Conservation (phyloP, 306 rosid genomes). For the Boehmeria nivea region DNA sequence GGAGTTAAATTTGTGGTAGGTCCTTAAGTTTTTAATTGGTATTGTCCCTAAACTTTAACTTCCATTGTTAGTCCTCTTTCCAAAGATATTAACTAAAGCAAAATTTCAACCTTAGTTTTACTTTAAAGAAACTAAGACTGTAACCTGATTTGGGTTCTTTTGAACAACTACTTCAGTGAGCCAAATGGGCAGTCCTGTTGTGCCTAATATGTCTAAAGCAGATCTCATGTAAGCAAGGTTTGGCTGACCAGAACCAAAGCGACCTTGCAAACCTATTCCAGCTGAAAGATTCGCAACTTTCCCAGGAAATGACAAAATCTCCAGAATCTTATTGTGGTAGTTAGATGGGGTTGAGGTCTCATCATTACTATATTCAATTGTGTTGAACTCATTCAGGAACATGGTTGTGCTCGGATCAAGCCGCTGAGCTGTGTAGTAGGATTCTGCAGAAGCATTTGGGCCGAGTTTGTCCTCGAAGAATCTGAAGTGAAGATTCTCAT, state of each 20-base stretch:
- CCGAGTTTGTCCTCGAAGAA: slow-evolving; percentile 56
- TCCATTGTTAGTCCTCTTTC: no score
- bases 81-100: no score
- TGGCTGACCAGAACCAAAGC: slow-evolving; percentile 41
- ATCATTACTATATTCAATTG: slow-evolving; percentile 46
- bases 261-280: slow-evolving; percentile 67
- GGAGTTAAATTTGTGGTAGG: no score
- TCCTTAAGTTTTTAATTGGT: no score
- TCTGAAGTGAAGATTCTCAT: slow-evolving; percentile 66
- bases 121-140: background rate
- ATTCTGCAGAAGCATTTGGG: slow-evolving; percentile 45
- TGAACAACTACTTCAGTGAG: slow-evolving; percentile 54
- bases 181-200: slow-evolving; percentile 57
- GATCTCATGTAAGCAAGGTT: slow-evolving; percentile 64
- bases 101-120: no score
- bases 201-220: slow-evolving; percentile 44
- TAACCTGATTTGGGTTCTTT: slow-evolving; percentile 45
- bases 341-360: slow-evolving; percentile 27
- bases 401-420: slow-evolving; percentile 47
- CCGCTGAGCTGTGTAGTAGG: slow-evolving; percentile 35
- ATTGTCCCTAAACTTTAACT: no score
- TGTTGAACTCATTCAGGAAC: slow-evolving; percentile 70
- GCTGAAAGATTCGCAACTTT: slow-evolving; percentile 23
- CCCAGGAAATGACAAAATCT: slow-evolving; percentile 44
- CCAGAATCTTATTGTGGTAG: slow-evolving; percentile 31